A percentile compares a stretch with the other conserved stretches of the same genome.
Conservation (phyloP, 768 basidiomycete genomes). For the Russula abietina region DNA sequence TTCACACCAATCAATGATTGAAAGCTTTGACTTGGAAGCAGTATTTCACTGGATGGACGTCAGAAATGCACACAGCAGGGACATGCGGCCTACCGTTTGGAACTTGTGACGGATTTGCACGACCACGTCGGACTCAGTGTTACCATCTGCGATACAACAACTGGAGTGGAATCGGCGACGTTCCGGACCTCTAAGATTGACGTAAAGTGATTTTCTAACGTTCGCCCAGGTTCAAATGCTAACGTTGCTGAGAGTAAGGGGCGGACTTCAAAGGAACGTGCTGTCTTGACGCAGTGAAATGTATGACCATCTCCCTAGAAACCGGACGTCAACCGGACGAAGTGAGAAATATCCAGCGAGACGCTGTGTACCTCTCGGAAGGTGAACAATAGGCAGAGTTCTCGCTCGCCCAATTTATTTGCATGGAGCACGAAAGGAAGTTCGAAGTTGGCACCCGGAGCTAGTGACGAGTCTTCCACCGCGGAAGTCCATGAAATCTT, state of each 20-base stretch:
- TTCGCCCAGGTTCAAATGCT: conserved; percentile 45
- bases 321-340: background rate
- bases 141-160: conserved; percentile 53
- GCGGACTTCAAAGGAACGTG: conserved; percentile 52
- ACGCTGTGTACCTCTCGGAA: conserved; percentile 50
- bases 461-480: conserved; percentile 31
- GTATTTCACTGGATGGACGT: conserved; percentile 32
- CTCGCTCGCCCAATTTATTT: conserved; percentile 40
- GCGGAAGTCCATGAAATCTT: conserved; percentile 37
- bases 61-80: conserved; percentile 2
- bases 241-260: conserved; percentile 52
- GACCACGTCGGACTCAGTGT: conserved; percentile 68
- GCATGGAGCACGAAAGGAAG: conserved; percentile 54
- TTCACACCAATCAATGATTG: conserved; percentile 41
- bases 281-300: conserved; percentile 56
- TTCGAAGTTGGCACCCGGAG: conserved; percentile 45
- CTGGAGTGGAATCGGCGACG: conserved; percentile 34
- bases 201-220: conserved; percentile 44
- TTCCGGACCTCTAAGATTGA: conserved; percentile 56
- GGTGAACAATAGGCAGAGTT: conserved; percentile 57
- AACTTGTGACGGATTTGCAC: conserved; percentile 38
- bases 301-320: conserved; percentile 40
- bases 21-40: conserved; percentile 46
- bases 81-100: conserved; percentile 39
- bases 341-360: background rate